Evolutionary conservation across 371 early-diverging fungal species (phyloP), one percentile per base, ranked within the genome.

Genomic region (Choanephora cucurbitarum): DNA sequence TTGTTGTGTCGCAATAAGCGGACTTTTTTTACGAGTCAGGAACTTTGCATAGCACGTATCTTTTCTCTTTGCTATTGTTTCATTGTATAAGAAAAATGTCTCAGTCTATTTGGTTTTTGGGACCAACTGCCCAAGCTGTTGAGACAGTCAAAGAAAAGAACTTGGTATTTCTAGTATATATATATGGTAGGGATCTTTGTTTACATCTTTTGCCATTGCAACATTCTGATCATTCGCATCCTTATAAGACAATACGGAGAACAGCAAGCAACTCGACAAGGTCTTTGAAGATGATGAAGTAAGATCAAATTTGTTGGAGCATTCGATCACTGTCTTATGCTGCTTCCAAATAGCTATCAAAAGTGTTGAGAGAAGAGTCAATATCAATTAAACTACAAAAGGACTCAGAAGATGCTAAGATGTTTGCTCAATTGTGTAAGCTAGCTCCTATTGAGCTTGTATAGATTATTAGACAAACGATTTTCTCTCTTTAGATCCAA

Each of bases 371-470:
- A 19, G 17, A 34, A 21, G 42, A 57, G 6, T 18, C 58, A 3
- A 17, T 57, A 15, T 50, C 51, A 14, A 7, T 59, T 7, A 59
- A 48, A 33, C 40, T 59, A 24, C 18, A 32, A 18, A 53, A 59
- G 31, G 49, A 53, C 41, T 59, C 60, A 21, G 24, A 52, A 14
- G 17, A 59, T 11, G 60, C 60, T 11, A 48, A 41, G 7, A 18
- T 59, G 34, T 59, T 59, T 43, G 48, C 13, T 33, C 53, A 59
- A 33, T 46, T 58, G 15, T 58, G 51, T 52, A 45, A 52, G 40
- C 7, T 7, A 28, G 7, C 28, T 28, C 3, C 7, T n/a, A 18
- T 10, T 5, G n/a, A 10, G 19, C 19, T 7, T 37, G 17, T 14
- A n/a, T 21, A 44, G 18, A 21, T 32, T 13, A 42, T 10, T 1